Percentiles rank a stretch among this genome's conserved stretches.
These are phyloP conservation scores for Termitomyces sp. DNA, from an alignment of 768 basidiomycete genomes.

Conservation along the genomic window DNA sequence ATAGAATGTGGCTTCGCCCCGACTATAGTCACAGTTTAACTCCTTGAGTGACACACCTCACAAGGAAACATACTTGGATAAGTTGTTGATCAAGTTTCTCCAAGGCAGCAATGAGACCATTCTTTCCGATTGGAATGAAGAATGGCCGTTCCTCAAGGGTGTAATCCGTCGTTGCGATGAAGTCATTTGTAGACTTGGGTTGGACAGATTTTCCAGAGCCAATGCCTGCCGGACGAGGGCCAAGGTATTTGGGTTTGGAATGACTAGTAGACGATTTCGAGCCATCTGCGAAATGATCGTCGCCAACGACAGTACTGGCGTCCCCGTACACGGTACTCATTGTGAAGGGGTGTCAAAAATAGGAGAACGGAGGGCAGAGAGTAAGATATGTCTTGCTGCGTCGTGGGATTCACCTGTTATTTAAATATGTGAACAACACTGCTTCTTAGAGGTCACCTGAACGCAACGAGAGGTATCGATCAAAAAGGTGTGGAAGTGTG, in stretches of 20 bases:
- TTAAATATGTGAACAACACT: neutral
- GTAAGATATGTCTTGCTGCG: neutral
- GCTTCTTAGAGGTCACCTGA: neutral
- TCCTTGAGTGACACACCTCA: neutral
- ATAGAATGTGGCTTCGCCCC: conserved; percentile 55
- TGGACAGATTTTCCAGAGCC: conserved; percentile 8
- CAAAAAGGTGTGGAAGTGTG: neutral
- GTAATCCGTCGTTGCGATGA: conserved; percentile 47
- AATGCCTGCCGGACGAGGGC: conserved; percentile 10
- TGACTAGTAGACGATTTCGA: conserved; percentile 13
- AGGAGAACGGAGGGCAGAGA: neutral
- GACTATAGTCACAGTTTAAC: conserved; percentile 33
- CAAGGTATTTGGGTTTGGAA: conserved; percentile 16
- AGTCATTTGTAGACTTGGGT: conserved; percentile 27
- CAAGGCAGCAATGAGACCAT: conserved; percentile 66
- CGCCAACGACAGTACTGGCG: conserved; percentile 35
- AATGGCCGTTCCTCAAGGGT: conserved; percentile 59
- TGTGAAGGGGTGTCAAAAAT: conserved; percentile 4
- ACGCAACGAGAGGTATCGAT: no score
- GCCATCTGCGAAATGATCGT: conserved; percentile 40
- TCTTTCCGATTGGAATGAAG: conserved; percentile 64
- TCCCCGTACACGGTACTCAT: conserved; percentile 41
- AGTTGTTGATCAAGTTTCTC: conserved; percentile 68
- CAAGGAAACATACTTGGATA: conserved; percentile 31
- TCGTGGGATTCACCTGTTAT: neutral